Base-by-base conservation (phyloP, 768 basidiomycete genomes). In the Leccinellum albellum region DNA sequence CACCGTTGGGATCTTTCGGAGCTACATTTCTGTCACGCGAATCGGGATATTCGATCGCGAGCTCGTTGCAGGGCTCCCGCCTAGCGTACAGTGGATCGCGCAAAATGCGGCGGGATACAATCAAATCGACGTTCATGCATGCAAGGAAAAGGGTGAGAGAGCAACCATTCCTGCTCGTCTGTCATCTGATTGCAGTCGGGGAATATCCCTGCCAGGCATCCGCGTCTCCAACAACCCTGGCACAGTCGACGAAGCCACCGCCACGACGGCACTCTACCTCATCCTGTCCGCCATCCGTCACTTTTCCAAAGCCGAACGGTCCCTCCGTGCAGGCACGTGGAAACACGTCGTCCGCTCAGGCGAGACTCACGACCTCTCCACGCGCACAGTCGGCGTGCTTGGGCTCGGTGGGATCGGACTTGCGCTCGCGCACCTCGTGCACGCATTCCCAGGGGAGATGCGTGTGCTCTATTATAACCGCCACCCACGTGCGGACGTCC, bases 101-200 rank as follows among this genome's bases (percentile, higher is more conserved):
- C 91, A 93, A 69, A 92, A 91, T 53, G 92, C 89, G 15, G 90
- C 93, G 0, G 92, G 94, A 0, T 96, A 94, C 66, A 89, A 96
- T 69, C 82, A 83, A 46, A 83, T 95, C 56, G 87, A 94, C 64
- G 83, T 93, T 13, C 73, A 75, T 10, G 87, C 86, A 1, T 87
- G 86, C 69, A 89, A 84, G 67, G 82, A 79, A 15, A 81, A 80
- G 69, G 89, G 89, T 93, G 69, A 70, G 88, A 75, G 12, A 53
- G 6, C 23, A 88, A 20, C 37, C 3, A 14, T n/a, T 17, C 9
- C 37, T 0, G 20, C 17, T 15, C 7, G 12, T 33, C 21, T 14
- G 32, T 9, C 20, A 12, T 17, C 31, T 8, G 28, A 29, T 29
- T 29, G 28, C 4, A 8, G 9, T 29, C 28, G 9, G 28, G 28